Base-by-base conservation (phyloP, 1,284 basidiomycete species). In the Ceratobasidium sp. region DNA sequence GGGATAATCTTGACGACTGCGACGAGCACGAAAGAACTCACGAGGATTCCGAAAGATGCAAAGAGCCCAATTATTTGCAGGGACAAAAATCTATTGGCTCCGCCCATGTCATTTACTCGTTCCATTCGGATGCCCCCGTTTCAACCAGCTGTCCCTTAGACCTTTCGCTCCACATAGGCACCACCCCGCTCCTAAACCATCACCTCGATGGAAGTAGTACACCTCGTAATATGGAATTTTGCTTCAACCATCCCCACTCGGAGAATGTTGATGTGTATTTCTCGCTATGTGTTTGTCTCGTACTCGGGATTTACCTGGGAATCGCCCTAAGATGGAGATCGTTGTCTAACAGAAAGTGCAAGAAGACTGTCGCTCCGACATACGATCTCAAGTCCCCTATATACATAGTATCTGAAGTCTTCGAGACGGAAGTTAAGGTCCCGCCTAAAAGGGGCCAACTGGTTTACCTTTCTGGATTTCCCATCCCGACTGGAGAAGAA, bases 221-320 rank as follows among this genome's bases (percentile, higher is more conserved):
- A 39, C 12, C 57, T 58, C 34, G 23, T 32, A 21, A 39, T 21
- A 23, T 34, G 10, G n/a, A 58, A 14, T 58, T 58, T 23, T 58
- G 57, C 34, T 2, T 58, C 21, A 41, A n/a, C 32, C 32, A 16
- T 9, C 57, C 57, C 12, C 57, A 58, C 21, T 39, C 57, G 14
- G 36, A 41, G 18, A 23, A n/a, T 21, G n/a, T 32, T 23, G 46
- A 46, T 2, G n/a, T 43, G 28, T 45, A 5, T 32, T n/a, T 28
- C 3, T 12, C 8, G 5, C 23, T 28, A 14, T 67, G 34, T 23
- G 43, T 67, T n/a, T 53, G 39, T 18, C 32, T 67, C 21, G 23
- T 67, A 16, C 64, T 67, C 21, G 64, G 64, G n/a, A 55, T 48
- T 45, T 67, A 55, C 23, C 34, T 45, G 16, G 48, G n/a, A 50